Conservation (phyloP, 495 filamentous ascomycete genomes). For the Lichenothelia convexa region DNA sequence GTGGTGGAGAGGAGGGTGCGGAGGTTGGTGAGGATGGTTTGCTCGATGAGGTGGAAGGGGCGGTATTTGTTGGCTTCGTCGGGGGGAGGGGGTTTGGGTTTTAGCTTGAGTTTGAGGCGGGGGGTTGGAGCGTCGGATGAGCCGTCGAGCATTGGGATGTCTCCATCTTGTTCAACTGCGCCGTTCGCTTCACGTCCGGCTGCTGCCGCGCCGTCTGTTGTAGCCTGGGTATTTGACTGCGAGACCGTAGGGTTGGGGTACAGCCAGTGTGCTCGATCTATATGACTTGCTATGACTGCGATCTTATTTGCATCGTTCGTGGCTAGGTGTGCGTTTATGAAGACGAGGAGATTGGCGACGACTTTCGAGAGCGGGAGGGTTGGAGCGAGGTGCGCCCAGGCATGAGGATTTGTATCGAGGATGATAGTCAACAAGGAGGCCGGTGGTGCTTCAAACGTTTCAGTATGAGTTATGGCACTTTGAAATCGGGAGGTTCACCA, state of each 20-base stretch:
- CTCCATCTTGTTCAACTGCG: constrained; percentile 2
- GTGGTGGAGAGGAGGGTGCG: constrained; percentile 50
- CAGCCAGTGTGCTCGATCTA: constrained; percentile 67
- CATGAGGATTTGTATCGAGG: constrained; percentile 89
- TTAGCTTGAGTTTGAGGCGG: constrained; percentile 14
- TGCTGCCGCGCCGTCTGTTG: constrained; percentile 21
- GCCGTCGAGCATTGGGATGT: constrained; percentile 1
- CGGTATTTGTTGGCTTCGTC: constrained; percentile 78
- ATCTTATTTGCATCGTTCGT: constrained; percentile 85
- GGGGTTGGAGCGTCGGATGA: constrained; percentile 28
- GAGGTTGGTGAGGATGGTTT: constrained; percentile 53
- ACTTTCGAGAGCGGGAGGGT: constrained; percentile 70
- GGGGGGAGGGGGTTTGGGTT: constrained; percentile 5
- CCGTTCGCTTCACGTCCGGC: constrained; percentile 16
- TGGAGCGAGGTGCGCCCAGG: constrained; percentile 64
- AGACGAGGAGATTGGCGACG: constrained; percentile 80
- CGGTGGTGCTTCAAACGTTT: constrained; percentile 33
- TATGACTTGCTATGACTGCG: constrained; percentile 79
- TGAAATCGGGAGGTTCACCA: constrained; percentile 18
- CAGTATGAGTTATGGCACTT: background rate
- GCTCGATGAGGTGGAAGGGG: constrained; percentile 71
- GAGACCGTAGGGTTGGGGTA: constrained; percentile 41
- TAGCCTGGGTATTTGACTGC: constrained; percentile 4
- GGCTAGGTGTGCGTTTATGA: constrained; percentile 88
- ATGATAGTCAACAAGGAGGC: constrained; percentile 82